phyloP scores from a whole-genome alignment of 805 yeast species.

The Kodamaea lidongshanica region DNA sequence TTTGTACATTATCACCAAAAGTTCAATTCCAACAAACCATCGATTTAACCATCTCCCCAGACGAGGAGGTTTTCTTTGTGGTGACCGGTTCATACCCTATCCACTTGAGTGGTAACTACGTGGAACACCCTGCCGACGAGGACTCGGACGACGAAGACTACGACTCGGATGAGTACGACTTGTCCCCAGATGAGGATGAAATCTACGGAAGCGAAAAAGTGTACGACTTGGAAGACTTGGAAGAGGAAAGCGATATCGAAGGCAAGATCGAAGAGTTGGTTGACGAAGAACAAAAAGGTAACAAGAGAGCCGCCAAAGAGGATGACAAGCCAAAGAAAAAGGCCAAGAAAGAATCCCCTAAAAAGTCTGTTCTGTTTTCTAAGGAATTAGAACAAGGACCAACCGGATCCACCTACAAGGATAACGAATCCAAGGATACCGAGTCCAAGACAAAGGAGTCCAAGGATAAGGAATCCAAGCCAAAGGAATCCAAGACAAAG shows the following conservation, averaged over 20 bases:
- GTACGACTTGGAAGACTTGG: conserved; percentile 56
- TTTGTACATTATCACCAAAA: conserved; percentile 88
- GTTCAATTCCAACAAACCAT: conserved; percentile 81
- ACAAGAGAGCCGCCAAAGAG: conserved; percentile 32
- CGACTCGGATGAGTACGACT: conserved; percentile 55
- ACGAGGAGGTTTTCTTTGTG: conserved; percentile 89
- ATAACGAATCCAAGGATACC: conserved; percentile 19
- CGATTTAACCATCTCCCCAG: conserved; percentile 85
- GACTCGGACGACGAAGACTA: conserved; percentile 46
- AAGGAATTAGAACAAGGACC: conserved; percentile 94
- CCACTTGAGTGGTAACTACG: conserved; percentile 90
- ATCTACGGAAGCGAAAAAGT: conserved; percentile 39
- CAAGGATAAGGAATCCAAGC: conserved; percentile 18
- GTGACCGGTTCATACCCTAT: conserved; percentile 94
- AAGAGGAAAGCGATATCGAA: conserved; percentile 65
- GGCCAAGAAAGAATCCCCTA: conserved; percentile 37
- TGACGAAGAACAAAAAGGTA: conserved; percentile 47
- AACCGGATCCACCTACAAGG: conserved; percentile 43
- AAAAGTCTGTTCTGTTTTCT: conserved; percentile 76
- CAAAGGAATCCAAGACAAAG: conserved; percentile 15
- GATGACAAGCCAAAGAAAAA: conserved; percentile 25
- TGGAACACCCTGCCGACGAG: conserved; percentile 89
- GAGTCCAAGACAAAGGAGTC: conserved; percentile 16
- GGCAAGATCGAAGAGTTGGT: conserved; percentile 68
- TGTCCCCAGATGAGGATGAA: conserved; percentile 76